Evolutionary conservation across 352 stramenopile genomes (phyloP).

Genomic region (Phytophthora ramorum): DNA sequence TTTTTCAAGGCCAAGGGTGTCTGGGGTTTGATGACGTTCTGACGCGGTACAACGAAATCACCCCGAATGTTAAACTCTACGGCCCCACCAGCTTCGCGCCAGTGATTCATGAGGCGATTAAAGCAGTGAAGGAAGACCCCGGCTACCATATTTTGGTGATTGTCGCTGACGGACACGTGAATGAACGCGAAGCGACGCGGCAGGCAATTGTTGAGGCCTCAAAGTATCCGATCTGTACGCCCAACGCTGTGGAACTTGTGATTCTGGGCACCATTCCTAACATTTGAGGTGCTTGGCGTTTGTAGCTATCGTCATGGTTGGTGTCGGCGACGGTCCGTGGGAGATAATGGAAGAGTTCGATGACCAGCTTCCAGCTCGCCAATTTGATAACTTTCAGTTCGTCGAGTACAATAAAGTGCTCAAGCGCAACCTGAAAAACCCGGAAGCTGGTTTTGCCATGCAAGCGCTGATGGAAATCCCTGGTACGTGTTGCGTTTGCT

Average conservation of each 20-base stretch:
- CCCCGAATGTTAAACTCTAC: slow-evolving; percentile 58
- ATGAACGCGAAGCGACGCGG: slow-evolving; percentile 60
- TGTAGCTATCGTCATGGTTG: slow-evolving; percentile 58
- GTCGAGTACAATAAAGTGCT: slow-evolving; percentile 75
- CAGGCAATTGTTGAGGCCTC: slow-evolving; percentile 77
- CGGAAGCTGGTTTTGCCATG: slow-evolving; percentile 75
- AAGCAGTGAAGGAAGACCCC: slow-evolving; percentile 46
- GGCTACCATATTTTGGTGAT: slow-evolving; percentile 85
- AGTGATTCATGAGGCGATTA: slow-evolving; percentile 68
- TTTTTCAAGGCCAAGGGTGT: slow-evolving; percentile 42
- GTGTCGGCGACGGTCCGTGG: slow-evolving; percentile 82
- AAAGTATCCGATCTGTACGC: slow-evolving; percentile 73
- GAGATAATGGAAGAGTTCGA: slow-evolving; percentile 86
- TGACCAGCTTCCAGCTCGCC: slow-evolving; percentile 58
- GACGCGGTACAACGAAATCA: slow-evolving; percentile 64
- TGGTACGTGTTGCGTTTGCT: slow-evolving; percentile 37
- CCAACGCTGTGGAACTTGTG: neutral
- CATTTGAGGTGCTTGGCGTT: neutral
- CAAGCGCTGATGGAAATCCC: slow-evolving; percentile 82
- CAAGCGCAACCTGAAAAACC: slow-evolving; percentile 66
- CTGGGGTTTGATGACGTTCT: slow-evolving; percentile 66
- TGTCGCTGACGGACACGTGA: slow-evolving; percentile 80
- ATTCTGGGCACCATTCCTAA: neutral
- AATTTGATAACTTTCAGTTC: slow-evolving; percentile 86
- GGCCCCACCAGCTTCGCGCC: slow-evolving; percentile 74